These are phyloP conservation scores for Schizophyllum commune DNA, from an alignment of 1,284 basidiomycete genomes.

Conservation along the genomic window DNA sequence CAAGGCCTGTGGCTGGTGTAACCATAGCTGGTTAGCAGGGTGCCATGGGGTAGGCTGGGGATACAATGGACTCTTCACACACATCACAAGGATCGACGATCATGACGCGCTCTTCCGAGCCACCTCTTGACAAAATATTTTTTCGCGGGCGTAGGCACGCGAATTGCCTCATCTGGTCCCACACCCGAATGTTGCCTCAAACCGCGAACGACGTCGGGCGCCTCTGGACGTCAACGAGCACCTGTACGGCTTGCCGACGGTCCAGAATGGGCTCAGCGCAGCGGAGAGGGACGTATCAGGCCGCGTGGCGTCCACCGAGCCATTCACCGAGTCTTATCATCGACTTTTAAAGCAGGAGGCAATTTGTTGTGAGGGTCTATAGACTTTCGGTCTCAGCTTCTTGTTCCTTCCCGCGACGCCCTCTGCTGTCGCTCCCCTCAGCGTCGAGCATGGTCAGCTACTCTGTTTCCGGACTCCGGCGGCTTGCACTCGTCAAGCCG, in stretches of 20 bases:
- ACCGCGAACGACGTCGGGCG: neutral
- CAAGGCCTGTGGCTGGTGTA: neutral
- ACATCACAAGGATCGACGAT: neutral
- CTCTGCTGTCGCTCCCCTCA: neutral
- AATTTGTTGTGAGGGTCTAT: neutral
- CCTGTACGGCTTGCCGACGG: neutral
- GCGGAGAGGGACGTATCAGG: neutral
- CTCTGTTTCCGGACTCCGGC: neutral
- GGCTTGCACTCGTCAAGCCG: neutral
- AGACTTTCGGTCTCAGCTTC: neutral
- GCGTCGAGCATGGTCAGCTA: neutral
- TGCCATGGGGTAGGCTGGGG: neutral
- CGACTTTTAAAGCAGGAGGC: neutral
- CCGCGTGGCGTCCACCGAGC: neutral
- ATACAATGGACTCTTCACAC: neutral
- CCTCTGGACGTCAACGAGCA: neutral
- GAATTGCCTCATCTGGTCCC: neutral
- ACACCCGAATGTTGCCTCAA: no score
- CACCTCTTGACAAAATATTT: neutral
- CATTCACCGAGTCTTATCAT: neutral
- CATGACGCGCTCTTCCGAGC: neutral
- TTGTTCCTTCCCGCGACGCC: neutral
- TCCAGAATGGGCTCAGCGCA: neutral
- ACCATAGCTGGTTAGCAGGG: conserved; percentile 4
- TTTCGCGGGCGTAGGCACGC: neutral